These are phyloP conservation scores for Phialophora macrospora DNA, from an alignment of 2,329 filamentous ascomycete genomes.

Conservation along the genomic window DNA sequence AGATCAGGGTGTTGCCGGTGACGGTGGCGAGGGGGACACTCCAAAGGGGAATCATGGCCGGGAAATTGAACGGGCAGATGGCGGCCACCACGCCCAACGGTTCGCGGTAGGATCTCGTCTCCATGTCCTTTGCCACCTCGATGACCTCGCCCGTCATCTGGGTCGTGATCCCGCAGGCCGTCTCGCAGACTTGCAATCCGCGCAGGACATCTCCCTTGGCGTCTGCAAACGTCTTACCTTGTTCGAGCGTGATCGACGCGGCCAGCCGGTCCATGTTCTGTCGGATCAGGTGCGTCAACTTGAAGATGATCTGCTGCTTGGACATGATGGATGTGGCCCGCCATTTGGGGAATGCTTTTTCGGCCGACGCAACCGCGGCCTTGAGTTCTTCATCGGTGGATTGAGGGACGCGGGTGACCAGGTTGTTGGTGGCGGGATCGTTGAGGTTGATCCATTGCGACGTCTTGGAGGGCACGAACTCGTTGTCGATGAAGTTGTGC, in stretches of 20 bases:
- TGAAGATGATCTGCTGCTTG: conserved; percentile 69
- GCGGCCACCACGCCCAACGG: conserved; percentile 68
- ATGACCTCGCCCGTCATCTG: conserved; percentile 70
- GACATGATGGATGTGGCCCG: conserved; percentile 63
- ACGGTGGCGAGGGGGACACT: conserved; percentile 68
- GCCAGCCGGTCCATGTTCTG: conserved; percentile 69
- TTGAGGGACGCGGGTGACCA: conserved; percentile 69
- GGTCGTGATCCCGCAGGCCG: conserved; percentile 69
- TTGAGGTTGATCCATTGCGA: conserved; percentile 67
- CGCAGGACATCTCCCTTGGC: conserved; percentile 69
- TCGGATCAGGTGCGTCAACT: conserved; percentile 66
- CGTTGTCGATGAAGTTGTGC: conserved; percentile 68
- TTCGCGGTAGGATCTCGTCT: conserved; percentile 69
- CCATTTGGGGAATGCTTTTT: conserved; percentile 68
- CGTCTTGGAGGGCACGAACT: conserved; percentile 63
- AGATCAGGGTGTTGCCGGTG: conserved; percentile 67
- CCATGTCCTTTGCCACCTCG: conserved; percentile 73
- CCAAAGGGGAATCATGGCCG: conserved; percentile 73
- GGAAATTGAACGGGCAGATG: conserved; percentile 73
- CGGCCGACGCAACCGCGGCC: conserved; percentile 65
- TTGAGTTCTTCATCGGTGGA: conserved; percentile 67
- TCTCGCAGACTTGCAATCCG: conserved; percentile 70
- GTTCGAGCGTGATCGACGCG: conserved; percentile 68
- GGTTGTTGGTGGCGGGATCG: conserved; percentile 69
- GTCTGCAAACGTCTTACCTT: conserved; percentile 71